These are phyloP conservation scores for Globisporangium spinosum DNA, from an alignment of 352 stramenopile species.

Conservation along the genomic window DNA sequence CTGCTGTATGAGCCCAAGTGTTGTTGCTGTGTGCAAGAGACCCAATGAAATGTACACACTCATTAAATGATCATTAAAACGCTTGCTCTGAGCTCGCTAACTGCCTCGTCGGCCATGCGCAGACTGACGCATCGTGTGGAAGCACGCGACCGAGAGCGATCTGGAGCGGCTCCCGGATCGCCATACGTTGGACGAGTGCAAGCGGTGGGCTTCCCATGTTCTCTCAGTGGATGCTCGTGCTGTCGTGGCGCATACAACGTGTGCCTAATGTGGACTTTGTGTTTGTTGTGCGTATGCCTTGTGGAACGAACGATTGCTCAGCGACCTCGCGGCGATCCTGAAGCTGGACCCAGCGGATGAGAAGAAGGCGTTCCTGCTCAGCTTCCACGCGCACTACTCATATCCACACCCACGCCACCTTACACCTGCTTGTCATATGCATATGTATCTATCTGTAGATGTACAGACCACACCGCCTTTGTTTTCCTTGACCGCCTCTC, in stretches of 20 bases:
- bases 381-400: constrained; percentile 64
- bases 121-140: constrained; percentile 69
- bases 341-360: constrained; percentile 34
- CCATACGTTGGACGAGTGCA: constrained; percentile 56
- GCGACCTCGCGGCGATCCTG: constrained; percentile 49
- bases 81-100: neutral
- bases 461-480: neutral
- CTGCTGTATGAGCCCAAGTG: neutral
- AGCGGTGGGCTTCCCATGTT: constrained; percentile 27
- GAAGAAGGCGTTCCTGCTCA: constrained; percentile 43
- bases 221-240: neutral
- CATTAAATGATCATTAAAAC: neutral
- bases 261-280: neutral
- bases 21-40: constrained; percentile 8
- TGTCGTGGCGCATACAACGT: neutral
- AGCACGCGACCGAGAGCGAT: constrained; percentile 36
- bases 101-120: neutral
- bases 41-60: neutral
- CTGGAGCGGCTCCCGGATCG: constrained; percentile 32
- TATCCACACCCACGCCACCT: constrained; percentile 28
- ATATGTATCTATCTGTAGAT: neutral
- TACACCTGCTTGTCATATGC: neutral
- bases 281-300: neutral
- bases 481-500: constrained; percentile 8
- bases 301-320: constrained; percentile 14